Evolutionary conservation across 352 stramenopile species (phyloP).

Genomic region (Pythium phragmitis): DNA sequence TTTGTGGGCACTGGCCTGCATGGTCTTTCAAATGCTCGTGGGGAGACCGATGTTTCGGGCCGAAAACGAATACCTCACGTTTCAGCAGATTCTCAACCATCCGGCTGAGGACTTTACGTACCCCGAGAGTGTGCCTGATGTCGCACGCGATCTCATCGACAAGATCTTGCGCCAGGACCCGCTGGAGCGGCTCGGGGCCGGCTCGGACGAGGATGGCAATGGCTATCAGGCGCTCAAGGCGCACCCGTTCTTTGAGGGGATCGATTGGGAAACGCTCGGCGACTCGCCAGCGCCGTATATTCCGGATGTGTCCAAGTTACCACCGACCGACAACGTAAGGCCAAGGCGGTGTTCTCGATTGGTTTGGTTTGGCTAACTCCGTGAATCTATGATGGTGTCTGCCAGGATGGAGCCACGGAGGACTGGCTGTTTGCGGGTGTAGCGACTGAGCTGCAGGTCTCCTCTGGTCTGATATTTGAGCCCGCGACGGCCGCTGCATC

Average conservation of each 20-base stretch:
- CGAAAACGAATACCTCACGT: slow-evolving; percentile 91
- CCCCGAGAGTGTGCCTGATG: slow-evolving; percentile 38
- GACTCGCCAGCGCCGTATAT: slow-evolving; percentile 54
- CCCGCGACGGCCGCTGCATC: slow-evolving; percentile 44
- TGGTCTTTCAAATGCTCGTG: slow-evolving; percentile 90
- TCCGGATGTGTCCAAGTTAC: slow-evolving; percentile 54
- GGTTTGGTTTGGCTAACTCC: background rate
- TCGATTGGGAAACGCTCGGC: slow-evolving; percentile 67
- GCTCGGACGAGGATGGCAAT: slow-evolving; percentile 71
- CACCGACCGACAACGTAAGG: slow-evolving; percentile 68
- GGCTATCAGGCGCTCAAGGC: slow-evolving; percentile 70
- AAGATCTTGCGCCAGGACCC: slow-evolving; percentile 78
- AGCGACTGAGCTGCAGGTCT: slow-evolving; percentile 84
- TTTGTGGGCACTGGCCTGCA: slow-evolving; percentile 90
- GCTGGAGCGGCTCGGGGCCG: slow-evolving; percentile 63
- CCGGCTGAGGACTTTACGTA: slow-evolving; percentile 78
- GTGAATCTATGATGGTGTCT: background rate
- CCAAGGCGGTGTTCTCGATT: background rate
- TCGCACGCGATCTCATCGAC: slow-evolving; percentile 75
- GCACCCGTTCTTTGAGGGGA: slow-evolving; percentile 84
- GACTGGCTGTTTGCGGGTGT: slow-evolving; percentile 88
- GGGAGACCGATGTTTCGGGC: slow-evolving; percentile 84
- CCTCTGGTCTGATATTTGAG: slow-evolving; percentile 73
- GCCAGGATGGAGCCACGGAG: slow-evolving; percentile 81
- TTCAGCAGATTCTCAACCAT: slow-evolving; percentile 89